A percentile compares a stretch with the other conserved stretches of the same genome.
Evolutionary conservation across 148 eudicot species (phyloP).

Genomic region (Rhododendron griersonianum): DNA sequence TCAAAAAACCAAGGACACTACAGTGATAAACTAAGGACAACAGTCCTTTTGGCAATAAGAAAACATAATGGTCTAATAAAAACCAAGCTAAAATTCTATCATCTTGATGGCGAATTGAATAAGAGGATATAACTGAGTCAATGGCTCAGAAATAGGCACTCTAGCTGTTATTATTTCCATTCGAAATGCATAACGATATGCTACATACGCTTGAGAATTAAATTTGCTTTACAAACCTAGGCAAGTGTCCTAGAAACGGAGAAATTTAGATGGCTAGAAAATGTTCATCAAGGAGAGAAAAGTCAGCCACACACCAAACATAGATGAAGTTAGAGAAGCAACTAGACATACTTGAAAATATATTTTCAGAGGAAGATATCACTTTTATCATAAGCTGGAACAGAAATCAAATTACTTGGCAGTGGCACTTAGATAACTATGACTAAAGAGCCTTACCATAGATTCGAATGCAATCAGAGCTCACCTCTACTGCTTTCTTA

Average conservation of each 20-base stretch:
- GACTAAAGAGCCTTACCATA: neutral
- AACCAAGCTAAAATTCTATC: neutral
- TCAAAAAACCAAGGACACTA: neutral
- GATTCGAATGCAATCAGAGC: neutral
- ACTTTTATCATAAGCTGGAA: neutral
- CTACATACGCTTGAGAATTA: neutral
- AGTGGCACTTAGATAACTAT: neutral
- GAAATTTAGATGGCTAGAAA: neutral
- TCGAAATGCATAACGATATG: neutral
- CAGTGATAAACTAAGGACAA: neutral
- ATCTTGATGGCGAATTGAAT: neutral
- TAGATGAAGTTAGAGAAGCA: neutral
- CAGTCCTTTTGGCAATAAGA: neutral
- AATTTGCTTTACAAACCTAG: neutral
- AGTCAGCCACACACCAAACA: neutral
- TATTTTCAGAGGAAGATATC: neutral
- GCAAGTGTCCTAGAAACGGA: neutral
- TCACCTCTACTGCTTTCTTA: conserved; percentile 58
- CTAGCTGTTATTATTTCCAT: neutral
- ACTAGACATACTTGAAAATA: neutral
- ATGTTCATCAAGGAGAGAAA: neutral
- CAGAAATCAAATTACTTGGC: neutral
- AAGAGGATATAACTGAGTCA: neutral
- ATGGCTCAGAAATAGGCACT: neutral
- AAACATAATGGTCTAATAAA: neutral